Conservation (phyloP, 306 rosid genomes). For the Lathyrus tuberosus region DNA sequence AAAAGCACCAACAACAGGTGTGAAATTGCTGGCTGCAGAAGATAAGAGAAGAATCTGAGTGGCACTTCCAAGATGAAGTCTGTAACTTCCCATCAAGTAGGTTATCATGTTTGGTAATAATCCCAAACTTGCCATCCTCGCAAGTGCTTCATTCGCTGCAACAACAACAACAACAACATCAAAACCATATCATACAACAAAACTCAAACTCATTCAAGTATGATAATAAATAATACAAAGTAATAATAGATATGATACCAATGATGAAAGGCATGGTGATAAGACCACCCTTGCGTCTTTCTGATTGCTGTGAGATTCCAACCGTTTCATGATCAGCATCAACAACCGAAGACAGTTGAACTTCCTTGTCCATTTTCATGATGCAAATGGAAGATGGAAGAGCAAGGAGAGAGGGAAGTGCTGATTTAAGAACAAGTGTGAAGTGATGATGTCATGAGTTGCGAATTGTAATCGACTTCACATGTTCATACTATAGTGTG, state of each 20-base stretch:
- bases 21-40: conserved; percentile 55
- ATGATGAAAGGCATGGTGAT: conserved; percentile 75
- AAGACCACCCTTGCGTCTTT: conserved; percentile 59
- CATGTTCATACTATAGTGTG: no score
- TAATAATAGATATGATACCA: conserved; percentile 23
- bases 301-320: conserved; percentile 18
- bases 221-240: background rate
- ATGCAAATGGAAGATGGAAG: background rate
- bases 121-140: conserved; percentile 61
- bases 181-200: no score
- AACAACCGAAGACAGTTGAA: conserved; percentile 33
- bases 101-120: conserved; percentile 62
- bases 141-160: conserved; percentile 72
- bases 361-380: background rate
- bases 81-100: conserved; percentile 59
- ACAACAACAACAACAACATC: background rate
- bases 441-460: no score
- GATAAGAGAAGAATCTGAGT: conserved; percentile 54
- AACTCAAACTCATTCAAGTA: background rate
- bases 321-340: conserved; percentile 4
- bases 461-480: no score
- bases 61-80: conserved; percentile 51
- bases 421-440: background rate
- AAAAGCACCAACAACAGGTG: conserved; percentile 67
- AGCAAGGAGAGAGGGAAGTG: background rate